A percentile compares a stretch with the other conserved stretches of the same genome.
These are phyloP conservation scores for Psidium guajava DNA, from an alignment of 345 rosid species.

Conservation along the genomic window DNA sequence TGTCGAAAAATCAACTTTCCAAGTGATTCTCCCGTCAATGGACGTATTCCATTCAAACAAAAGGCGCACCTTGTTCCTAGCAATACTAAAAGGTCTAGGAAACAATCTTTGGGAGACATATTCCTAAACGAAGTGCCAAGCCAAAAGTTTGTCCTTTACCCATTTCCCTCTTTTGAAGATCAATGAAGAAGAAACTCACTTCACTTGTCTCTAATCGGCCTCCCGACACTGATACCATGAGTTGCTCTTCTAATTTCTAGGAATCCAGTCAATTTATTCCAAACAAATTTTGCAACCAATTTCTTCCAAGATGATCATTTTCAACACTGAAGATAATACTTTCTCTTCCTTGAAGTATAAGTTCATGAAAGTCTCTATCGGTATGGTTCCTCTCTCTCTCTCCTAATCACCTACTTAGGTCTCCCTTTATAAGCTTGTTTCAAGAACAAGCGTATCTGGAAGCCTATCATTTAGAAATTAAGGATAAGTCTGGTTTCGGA, in stretches of 20 bases:
- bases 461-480: neutral
- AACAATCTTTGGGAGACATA: neutral
- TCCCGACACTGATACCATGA: neutral
- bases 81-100: neutral
- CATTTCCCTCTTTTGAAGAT: neutral
- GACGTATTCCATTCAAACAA: neutral
- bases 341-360: neutral
- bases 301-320: neutral
- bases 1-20: neutral
- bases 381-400: neutral
- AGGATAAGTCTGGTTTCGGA: neutral
- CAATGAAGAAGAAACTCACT: neutral
- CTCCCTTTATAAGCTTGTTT: neutral
- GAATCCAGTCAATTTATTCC: neutral
- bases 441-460: neutral
- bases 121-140: neutral
- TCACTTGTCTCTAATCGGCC: neutral
- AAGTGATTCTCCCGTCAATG: neutral
- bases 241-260: neutral
- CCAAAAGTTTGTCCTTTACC: neutral
- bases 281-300: neutral
- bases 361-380: neutral
- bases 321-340: neutral
- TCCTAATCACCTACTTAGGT: neutral
- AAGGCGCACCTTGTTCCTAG: neutral